Conservation (phyloP, 2,329 filamentous ascomycete genomes). For the Paraconiothyrium brasiliense region DNA sequence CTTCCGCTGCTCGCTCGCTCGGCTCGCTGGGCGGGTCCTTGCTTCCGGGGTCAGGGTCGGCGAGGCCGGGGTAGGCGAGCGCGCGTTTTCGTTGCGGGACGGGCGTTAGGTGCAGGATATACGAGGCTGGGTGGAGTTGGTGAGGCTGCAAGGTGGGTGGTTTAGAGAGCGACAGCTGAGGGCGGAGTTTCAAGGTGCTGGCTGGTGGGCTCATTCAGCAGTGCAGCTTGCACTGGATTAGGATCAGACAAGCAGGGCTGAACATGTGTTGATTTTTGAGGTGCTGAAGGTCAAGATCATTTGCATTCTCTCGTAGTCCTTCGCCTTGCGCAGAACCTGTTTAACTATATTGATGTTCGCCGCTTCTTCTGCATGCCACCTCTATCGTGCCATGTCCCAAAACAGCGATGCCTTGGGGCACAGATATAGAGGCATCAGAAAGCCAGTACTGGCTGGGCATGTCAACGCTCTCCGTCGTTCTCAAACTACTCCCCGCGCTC, state of each 20-base stretch:
- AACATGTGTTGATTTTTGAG: neutral
- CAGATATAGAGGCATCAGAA: neutral
- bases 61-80: too few relatives aligned
- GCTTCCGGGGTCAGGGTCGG: neutral
- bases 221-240: too few relatives aligned
- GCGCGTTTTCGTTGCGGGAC: neutral
- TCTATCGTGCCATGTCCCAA: neutral
- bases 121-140: too few relatives aligned
- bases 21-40: conserved; percentile 1
- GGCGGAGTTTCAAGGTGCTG: too few relatives aligned
- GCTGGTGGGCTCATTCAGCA: too few relatives aligned
- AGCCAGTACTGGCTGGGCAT: neutral
- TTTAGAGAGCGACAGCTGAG: too few relatives aligned
- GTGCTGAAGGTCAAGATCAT: neutral
- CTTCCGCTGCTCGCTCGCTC: neutral
- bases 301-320: neutral
- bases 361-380: neutral
- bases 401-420: neutral
- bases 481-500: neutral
- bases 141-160: too few relatives aligned
- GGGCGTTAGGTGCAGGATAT: neutral
- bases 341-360: neutral
- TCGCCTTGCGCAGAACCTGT: neutral
- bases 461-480: neutral
- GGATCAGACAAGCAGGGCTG: too few relatives aligned